Conservation (phyloP, 805 yeast species). For the Spathaspora boniae region DNA sequence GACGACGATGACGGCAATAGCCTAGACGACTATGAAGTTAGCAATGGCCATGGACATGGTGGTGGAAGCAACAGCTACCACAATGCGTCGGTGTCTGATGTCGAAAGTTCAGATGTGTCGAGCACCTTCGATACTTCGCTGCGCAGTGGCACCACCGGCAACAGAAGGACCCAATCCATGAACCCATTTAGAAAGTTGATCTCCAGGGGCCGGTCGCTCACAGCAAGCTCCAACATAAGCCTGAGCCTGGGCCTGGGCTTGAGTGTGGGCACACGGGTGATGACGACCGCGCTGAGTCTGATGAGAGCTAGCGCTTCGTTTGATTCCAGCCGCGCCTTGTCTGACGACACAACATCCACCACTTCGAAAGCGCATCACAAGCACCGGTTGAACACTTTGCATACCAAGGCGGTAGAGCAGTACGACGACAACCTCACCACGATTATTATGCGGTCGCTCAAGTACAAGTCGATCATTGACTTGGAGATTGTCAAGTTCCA, state of each 20-base stretch:
- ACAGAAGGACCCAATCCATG: background rate
- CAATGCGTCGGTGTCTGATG: constrained; percentile 2
- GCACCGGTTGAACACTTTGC: too few relatives aligned
- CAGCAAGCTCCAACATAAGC: too few relatives aligned
- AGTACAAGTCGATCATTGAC: constrained; percentile 38
- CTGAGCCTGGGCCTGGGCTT: too few relatives aligned
- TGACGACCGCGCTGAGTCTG: too few relatives aligned
- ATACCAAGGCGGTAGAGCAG: constrained; percentile 11
- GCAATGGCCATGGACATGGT: constrained; percentile 3
- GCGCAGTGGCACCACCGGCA: background rate
- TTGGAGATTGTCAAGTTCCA: constrained; percentile 31
- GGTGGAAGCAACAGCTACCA: constrained; percentile 1
- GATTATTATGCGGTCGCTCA: constrained; percentile 42
- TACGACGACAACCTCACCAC: constrained; percentile 36
- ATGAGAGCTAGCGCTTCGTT: too few relatives aligned
- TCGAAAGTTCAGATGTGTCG: constrained; percentile 2
- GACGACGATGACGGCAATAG: constrained; percentile 8
- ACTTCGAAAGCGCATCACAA: too few relatives aligned
- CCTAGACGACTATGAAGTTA: constrained; percentile 9
- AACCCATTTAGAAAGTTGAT: constrained; percentile 13
- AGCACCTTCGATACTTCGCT: too few relatives aligned
- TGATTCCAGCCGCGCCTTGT: too few relatives aligned
- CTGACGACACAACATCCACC: too few relatives aligned
- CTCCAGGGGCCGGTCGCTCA: constrained; percentile 4
- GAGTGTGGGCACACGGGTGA: too few relatives aligned